Percentiles rank a stretch among this genome's conserved stretches.
Evolutionary conservation across 2,329 filamentous ascomycete genomes (phyloP).

Genomic region (Pezicula radicicola): DNA sequence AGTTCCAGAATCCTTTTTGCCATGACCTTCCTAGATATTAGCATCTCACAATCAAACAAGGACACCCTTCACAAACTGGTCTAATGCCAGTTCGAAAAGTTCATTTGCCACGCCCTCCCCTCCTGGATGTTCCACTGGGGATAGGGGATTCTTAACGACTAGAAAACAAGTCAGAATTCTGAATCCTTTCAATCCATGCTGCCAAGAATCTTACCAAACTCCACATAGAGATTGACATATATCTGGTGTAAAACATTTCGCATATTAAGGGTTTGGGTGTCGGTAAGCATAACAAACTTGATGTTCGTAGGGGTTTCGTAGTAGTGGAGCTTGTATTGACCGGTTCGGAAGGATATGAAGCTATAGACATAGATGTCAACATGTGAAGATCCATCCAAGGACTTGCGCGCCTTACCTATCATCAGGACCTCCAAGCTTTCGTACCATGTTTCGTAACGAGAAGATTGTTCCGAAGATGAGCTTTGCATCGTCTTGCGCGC

Average conservation of each 20-base stretch:
- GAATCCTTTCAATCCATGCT: background rate
- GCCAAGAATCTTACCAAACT: constrained; percentile 65
- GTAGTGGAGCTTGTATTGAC: constrained; percentile 96
- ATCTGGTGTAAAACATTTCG: constrained; percentile 95
- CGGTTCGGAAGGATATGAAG: constrained; percentile 91
- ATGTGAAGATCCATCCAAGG: background rate
- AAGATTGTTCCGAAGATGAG: constrained; percentile 97
- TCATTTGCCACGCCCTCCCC: constrained; percentile 70
- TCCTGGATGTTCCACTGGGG: constrained; percentile 65
- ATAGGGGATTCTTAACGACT: constrained; percentile 71
- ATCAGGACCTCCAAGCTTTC: constrained; percentile 89
- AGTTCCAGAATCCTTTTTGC: background rate
- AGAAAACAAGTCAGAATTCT: constrained; percentile 1
- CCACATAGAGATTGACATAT: constrained; percentile 96
- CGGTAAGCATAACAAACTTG: constrained; percentile 95
- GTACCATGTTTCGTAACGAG: constrained; percentile 92
- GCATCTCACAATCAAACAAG: constrained; percentile 34
- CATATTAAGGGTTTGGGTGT: constrained; percentile 85
- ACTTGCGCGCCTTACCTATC: constrained; percentile 52
- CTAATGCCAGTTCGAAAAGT: constrained; percentile 68
- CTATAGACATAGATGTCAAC: constrained; percentile 37
- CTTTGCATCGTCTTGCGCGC: constrained; percentile 82
- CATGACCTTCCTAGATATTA: background rate
- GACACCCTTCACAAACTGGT: constrained; percentile 71
- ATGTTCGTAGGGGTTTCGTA: constrained; percentile 96